These are phyloP conservation scores for Paramecium pentaurelia DNA, from an alignment of 73 alveolate genomes.

Conservation along the genomic window DNA sequence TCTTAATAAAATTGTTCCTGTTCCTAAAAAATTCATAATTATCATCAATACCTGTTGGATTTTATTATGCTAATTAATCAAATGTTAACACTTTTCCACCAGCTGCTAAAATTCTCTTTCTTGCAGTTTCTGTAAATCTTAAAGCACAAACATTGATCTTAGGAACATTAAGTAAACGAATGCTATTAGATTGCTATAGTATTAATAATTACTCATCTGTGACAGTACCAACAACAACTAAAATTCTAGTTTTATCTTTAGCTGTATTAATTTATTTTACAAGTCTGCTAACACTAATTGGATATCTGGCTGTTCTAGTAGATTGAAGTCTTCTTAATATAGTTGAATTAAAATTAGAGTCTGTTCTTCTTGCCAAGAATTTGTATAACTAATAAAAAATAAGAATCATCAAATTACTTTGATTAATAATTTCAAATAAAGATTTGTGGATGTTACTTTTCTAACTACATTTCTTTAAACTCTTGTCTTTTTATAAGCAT, in stretches of 20 bases:
- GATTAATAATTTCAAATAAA: conserved; percentile 43
- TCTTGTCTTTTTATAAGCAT: conserved; percentile 26
- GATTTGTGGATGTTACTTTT: conserved; percentile 58
- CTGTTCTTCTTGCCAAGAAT: conserved; percentile 96
- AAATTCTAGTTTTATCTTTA: conserved; percentile 68
- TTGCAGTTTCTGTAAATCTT: conserved; percentile 94
- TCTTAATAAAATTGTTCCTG: conserved; percentile 86
- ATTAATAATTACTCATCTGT: conserved; percentile 75
- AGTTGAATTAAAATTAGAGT: conserved; percentile 88
- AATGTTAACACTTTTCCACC: conserved; percentile 94
- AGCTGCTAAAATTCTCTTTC: conserved; percentile 93
- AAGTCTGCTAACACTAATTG: conserved; percentile 87
- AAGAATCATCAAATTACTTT: background rate
- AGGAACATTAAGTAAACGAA: conserved; percentile 80
- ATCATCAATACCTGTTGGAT: conserved; percentile 77
- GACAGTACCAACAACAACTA: conserved; percentile 93
- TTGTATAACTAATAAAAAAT: background rate
- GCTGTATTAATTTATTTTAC: conserved; percentile 70
- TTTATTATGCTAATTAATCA: conserved; percentile 87
- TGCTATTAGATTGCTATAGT: background rate
- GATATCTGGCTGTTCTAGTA: conserved; percentile 87
- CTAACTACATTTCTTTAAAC: conserved; percentile 25
- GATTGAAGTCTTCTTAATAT: conserved; percentile 83
- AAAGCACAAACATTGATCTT: conserved; percentile 92
- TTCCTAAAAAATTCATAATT: conserved; percentile 61